Evolutionary conservation across 2,329 filamentous ascomycete species (phyloP).

Genomic region (Penicillium palitans): DNA sequence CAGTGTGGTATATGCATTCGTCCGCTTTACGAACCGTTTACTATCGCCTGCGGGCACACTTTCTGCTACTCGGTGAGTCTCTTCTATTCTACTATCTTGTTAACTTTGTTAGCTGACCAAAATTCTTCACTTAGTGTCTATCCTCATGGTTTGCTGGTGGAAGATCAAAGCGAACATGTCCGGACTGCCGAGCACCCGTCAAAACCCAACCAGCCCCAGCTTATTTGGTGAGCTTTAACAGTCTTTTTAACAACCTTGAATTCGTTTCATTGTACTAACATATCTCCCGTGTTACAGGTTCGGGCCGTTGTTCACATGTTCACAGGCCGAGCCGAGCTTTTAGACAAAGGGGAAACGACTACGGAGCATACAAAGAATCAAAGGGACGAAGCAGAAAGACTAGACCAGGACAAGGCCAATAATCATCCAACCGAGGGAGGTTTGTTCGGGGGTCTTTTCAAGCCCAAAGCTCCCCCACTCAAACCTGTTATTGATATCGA

Average conservation of each 20-base stretch:
- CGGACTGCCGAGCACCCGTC: slow-evolving; percentile 64
- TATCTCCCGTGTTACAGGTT: slow-evolving; percentile 46
- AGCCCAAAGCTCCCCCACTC: slow-evolving; percentile 29
- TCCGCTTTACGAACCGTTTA: slow-evolving; percentile 69
- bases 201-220: slow-evolving; percentile 62
- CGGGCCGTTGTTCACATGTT: slow-evolving; percentile 66
- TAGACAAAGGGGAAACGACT: slow-evolving; percentile 63
- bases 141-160: slow-evolving; percentile 57
- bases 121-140: slow-evolving; percentile 49
- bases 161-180: slow-evolving; percentile 64
- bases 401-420: slow-evolving; percentile 62
- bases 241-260: background rate
- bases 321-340: slow-evolving; percentile 58
- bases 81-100: background rate
- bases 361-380: slow-evolving; percentile 61
- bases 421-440: slow-evolving; percentile 53
- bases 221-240: slow-evolving; percentile 54
- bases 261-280: background rate
- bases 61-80: slow-evolving; percentile 66
- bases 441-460: slow-evolving; percentile 64
- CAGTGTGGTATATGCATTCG: slow-evolving; percentile 70
- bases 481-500: slow-evolving; percentile 55
- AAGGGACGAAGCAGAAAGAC: slow-evolving; percentile 58
- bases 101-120: slow-evolving; percentile 21
- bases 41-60: slow-evolving; percentile 67